Base-by-base conservation (phyloP, 306 rosid genomes). In the Senna siamea region DNA sequence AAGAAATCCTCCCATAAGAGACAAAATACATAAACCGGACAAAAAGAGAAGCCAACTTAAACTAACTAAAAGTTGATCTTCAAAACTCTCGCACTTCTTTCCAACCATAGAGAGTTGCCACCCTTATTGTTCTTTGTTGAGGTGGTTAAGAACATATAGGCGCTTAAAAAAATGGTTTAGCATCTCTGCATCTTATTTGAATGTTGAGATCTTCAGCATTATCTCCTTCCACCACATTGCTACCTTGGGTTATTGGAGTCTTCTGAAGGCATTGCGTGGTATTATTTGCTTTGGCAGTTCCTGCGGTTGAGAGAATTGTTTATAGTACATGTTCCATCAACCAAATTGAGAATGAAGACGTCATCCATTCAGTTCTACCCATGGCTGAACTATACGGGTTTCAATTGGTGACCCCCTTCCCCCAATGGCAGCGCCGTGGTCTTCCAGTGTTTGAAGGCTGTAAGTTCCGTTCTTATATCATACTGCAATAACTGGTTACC, bases 241-340 rank as follows among this genome's bases (percentile, higher is more conserved):
- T 6, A 22, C 51, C 60, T 20, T 54, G 9, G 3, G 44, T 18
- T 41, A 7, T 59, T 4, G 44, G 5, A 66, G 56, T 14, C 11
- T 43, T 41, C 69, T 41, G 69, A 41, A 41, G 32, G 35, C 69
- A 41, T 14, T 7, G 12, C 2, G 0, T 12, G 51, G 4, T 32
- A n/a, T 67, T 41, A 56, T 51, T 82, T 46, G 28, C 22, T 60
- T 75, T 70, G 69, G 62, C 97, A 89, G 98, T 94, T 83, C 97
- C 96, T 5, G 89, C 84, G 1, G 90, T 80, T 22, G 87, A 94
- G 82, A 90, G 86, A 77, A 65, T 94, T 23, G 93, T 92, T 11
- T 90, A 88, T 66, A 92, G 99, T 78, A 92, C 99, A 56, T 94
- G 99, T 72, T 90, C 96, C 34, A 61, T 87, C 69, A 84, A 89